These are phyloP conservation scores for Sclerotinia subarctica DNA, from an alignment of 2,329 filamentous ascomycete genomes.

Conservation along the genomic window DNA sequence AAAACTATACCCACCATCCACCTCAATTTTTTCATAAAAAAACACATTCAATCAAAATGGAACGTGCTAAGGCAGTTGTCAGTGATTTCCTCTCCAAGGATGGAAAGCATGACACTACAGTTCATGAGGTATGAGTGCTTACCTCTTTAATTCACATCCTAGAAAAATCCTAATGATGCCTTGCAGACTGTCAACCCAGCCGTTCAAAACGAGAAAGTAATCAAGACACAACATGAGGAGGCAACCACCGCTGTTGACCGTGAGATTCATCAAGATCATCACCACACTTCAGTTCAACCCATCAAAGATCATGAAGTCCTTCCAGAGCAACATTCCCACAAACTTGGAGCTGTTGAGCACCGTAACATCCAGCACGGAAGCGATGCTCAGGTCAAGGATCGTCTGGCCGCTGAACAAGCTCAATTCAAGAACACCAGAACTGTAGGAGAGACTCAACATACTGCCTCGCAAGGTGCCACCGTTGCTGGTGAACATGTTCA, in stretches of 20 bases:
- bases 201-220: constrained; percentile 58
- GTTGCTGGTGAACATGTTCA: constrained; percentile 62
- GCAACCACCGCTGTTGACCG: constrained; percentile 60
- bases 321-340: constrained; percentile 62
- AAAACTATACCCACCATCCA: constrained; percentile 9
- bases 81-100: constrained; percentile 57
- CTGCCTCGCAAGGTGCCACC: constrained; percentile 46
- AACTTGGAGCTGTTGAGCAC: constrained; percentile 57
- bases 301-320: constrained; percentile 51
- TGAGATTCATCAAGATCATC: constrained; percentile 69
- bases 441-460: constrained; percentile 49
- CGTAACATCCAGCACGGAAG: constrained; percentile 60
- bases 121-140: constrained; percentile 51
- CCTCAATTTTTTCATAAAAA: not conserved
- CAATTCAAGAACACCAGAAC: constrained; percentile 52
- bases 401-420: constrained; percentile 51
- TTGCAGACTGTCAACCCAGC: constrained; percentile 52
- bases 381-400: constrained; percentile 45
- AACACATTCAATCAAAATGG: constrained; percentile 45
- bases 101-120: constrained; percentile 67
- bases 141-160: not conserved
- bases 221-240: constrained; percentile 60
- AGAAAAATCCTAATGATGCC: constrained; percentile 13
- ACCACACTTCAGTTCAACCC: constrained; percentile 68
- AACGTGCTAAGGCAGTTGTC: constrained; percentile 62